Evolutionary conservation across 2,329 filamentous ascomycete species (phyloP).

Genomic region (Xylariaceae sp.): DNA sequence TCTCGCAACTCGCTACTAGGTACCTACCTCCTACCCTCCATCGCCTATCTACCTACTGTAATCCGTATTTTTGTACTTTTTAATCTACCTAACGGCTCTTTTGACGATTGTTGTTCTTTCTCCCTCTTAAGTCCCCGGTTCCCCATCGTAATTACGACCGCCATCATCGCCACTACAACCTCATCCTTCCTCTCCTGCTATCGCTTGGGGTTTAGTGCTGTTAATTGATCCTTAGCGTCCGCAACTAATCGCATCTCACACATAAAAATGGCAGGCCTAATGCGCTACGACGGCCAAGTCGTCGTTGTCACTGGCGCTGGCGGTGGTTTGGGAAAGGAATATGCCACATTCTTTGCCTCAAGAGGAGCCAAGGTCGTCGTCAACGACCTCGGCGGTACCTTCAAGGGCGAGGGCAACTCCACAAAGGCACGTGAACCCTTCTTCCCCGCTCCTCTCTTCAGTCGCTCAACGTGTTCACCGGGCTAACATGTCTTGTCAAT

Average conservation of each 20-base stretch:
- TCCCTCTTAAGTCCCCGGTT: neutral
- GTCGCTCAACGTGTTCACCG: conserved; percentile 4
- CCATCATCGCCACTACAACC: neutral
- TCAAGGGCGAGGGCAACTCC: conserved; percentile 86
- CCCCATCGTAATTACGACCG: neutral
- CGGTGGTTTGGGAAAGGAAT: conserved; percentile 75
- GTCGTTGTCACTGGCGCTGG: conserved; percentile 85
- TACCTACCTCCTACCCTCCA: neutral
- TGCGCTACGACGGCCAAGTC: conserved; percentile 82
- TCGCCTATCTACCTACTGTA: neutral
- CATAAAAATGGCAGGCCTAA: conserved; percentile 29
- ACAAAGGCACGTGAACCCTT: conserved; percentile 59
- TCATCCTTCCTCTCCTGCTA: neutral
- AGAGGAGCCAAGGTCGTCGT: conserved; percentile 93
- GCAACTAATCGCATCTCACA: conserved; percentile 14
- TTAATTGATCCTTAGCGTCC: neutral
- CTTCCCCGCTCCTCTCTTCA: neutral
- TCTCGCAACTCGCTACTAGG: neutral
- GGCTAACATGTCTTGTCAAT: conserved; percentile 22
- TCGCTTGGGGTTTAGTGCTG: neutral
- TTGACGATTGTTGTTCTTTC: neutral
- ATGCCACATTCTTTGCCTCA: conserved; percentile 83
- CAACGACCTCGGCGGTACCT: conserved; percentile 89
- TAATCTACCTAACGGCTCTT: neutral
- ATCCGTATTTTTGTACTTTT: neutral